phyloP scores from a whole-genome alignment of 2,329 filamentous ascomycete genomes.

The Fusarium burgessii region DNA sequence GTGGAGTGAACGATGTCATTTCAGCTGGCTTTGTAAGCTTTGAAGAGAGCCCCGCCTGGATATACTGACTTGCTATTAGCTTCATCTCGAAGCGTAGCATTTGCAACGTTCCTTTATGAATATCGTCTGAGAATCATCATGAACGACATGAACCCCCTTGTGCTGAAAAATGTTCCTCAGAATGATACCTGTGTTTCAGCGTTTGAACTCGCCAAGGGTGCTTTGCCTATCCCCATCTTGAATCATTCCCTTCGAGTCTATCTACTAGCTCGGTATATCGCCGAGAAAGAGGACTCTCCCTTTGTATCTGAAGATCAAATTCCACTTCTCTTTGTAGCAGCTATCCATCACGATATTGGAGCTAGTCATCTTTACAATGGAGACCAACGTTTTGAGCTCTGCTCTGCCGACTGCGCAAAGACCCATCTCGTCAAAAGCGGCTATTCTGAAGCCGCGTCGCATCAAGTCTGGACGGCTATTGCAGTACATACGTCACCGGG shows the following conservation, averaged over 20 bases:
- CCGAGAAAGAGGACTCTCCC: conserved; percentile 32
- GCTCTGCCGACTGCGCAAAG: conserved; percentile 49
- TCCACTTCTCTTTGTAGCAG: conserved; percentile 50
- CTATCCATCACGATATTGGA: conserved; percentile 54
- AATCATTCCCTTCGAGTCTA: conserved; percentile 49
- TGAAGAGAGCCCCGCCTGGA: conserved; percentile 7
- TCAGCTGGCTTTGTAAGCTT: background rate
- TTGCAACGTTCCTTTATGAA: background rate
- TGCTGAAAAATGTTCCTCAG: conserved; percentile 25
- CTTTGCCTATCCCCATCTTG: conserved; percentile 46
- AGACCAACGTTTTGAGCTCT: conserved; percentile 53
- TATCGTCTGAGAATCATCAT: background rate
- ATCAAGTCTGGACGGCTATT: conserved; percentile 53
- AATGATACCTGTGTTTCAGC: conserved; percentile 31
- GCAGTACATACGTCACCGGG: conserved; percentile 52
- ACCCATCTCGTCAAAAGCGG: conserved; percentile 45
- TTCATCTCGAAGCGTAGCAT: background rate
- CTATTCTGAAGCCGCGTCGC: conserved; percentile 40
- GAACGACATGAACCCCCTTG: background rate
- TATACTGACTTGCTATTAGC: background rate
- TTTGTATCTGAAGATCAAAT: conserved; percentile 19
- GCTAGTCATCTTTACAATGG: conserved; percentile 47
- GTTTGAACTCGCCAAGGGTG: conserved; percentile 28
- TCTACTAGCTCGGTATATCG: conserved; percentile 43
- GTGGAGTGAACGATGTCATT: conserved; percentile 1